Evolutionary conservation across 2,329 filamentous ascomycete species (phyloP), one percentile per base, ranked within the genome.

Genomic region (Ophiostoma ulmi): DNA sequence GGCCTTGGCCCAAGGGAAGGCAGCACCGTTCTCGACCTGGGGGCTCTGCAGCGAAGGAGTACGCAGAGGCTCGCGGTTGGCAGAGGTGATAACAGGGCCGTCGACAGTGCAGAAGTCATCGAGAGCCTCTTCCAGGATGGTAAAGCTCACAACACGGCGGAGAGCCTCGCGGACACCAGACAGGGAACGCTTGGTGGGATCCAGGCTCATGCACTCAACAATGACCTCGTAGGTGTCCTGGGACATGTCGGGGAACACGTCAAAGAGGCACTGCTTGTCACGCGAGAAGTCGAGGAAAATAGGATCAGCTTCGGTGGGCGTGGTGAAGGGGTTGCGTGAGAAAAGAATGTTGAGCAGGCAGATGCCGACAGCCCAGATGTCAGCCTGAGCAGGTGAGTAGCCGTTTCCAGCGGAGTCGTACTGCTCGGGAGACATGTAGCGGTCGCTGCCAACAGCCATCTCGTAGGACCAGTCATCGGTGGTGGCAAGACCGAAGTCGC

Each of bases 401-500:
- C 95, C 95, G 73, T 87, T 88, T 73, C 90, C 90, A 75, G 90
- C 88, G 69, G 94, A 93, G 79, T 98, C 94, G 77, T 95, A 98
- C 80, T 99, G 95, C 81, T 99, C 95, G 5, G 95, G 95, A 70
- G 95, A 94, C 95, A 99, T 99, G 83, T 99, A 99, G 70, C 95
- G 93, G 79, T 99, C 95, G 79, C 95, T 98, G 75, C 95, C 95
- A 66, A 99, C 95, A 73, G 92, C 95, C 74, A 91, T 90, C 83
- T 99, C 95, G 76, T 91, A 91, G 35, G 92, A 96, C 93, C 93
- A 97, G 75, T 89, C 85, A 73, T 97, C 93, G 7, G 89, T 91
- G 13, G 94, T 97, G 69, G 94, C 94, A 73, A 99, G 85, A 70
- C 95, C 95, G 79, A 98, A 97, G 80, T 99, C 95, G 77, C 95